Base-by-base conservation (phyloP, 257 asterid genomes). In the Lavandula angustifolia region DNA sequence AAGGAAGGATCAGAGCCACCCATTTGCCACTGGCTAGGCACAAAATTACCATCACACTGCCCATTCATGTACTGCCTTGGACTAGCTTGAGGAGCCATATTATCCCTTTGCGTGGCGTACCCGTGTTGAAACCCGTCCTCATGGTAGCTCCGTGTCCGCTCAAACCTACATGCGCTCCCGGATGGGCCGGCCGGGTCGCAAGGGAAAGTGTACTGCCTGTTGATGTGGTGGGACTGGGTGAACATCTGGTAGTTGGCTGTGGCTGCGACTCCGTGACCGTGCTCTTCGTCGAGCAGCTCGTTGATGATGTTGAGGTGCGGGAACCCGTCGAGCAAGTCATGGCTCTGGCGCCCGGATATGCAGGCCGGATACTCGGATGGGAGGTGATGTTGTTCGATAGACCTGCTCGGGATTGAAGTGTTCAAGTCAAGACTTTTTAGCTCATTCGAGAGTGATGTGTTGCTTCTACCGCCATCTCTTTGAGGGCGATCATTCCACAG, bases 201-300 rank as follows among this genome's bases (percentile, higher is more conserved):
- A 0, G 85, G 96, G 62, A 79, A 89, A 56, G 85, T 78, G 29
- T 76, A 64, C 1, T 71, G 95, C 62, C 85, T 71, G 81, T 65
- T 78, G 61, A 84, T 66, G 75, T 81, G 73, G 60, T 78, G 90
- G 3, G 82, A 78, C 29, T 77, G 83, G 76, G 77, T 63, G 69
- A 76, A 81, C 72, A 77, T 67, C 18, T 72, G 85, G 61, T 81
- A 82, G 73, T 83, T 76, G 29, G 70, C 66, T 12, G 69, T 44
- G 40, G 78, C 63, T 3, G 62, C 53, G 63, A 61, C 76, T 62
- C 91, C 89, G 1, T 66, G 62, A 27, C 85, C 95, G 34, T 79
- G 81, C 62, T 86, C 96, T 9, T 91, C 96, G 17, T 88, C 95
- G 6, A 91, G 92, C 78, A 91, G 76, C 69, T 87, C 96, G 4